Evolutionary conservation across 176 grass and related monocot genomes (phyloP).

Genomic region (Miscanthus lutarioriparius): DNA sequence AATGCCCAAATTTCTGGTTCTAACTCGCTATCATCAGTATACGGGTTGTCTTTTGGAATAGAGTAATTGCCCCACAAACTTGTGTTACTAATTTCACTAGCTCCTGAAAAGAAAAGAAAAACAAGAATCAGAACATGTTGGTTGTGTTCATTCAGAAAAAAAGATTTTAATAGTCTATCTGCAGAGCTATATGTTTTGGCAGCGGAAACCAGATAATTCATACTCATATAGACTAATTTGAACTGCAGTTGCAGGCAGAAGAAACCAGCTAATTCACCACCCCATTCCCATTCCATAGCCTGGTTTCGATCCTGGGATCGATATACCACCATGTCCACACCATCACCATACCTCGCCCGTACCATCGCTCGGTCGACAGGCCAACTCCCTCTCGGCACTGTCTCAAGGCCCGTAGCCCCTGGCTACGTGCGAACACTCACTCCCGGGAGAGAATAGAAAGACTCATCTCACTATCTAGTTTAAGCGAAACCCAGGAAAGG

Average conservation of each 20-base stretch:
- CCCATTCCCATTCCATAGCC: too few relatives aligned
- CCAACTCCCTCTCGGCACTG: too few relatives aligned
- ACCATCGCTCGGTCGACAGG: too few relatives aligned
- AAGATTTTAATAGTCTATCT: background rate
- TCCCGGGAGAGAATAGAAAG: too few relatives aligned
- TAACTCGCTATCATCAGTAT: slow-evolving; percentile 47
- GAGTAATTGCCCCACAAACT: slow-evolving; percentile 91
- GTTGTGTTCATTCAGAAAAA: background rate
- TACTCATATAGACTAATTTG: background rate
- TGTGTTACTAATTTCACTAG: slow-evolving; percentile 40
- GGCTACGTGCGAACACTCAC: too few relatives aligned
- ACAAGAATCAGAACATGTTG: background rate
- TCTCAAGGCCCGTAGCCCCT: too few relatives aligned
- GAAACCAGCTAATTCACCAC: background rate
- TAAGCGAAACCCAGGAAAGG: too few relatives aligned
- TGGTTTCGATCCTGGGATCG: too few relatives aligned
- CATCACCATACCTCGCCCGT: too few relatives aligned
- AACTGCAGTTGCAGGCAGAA: background rate
- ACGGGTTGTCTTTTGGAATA: slow-evolving; percentile 92
- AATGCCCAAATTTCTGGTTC: slow-evolving; percentile 81
- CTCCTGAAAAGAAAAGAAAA: slow-evolving; percentile 6
- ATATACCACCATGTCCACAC: too few relatives aligned
- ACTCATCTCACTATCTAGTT: too few relatives aligned
- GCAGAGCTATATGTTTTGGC: background rate
- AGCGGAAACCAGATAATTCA: background rate